Base-by-base conservation (phyloP, 345 rosid species). In the Corchorus capsularis region DNA sequence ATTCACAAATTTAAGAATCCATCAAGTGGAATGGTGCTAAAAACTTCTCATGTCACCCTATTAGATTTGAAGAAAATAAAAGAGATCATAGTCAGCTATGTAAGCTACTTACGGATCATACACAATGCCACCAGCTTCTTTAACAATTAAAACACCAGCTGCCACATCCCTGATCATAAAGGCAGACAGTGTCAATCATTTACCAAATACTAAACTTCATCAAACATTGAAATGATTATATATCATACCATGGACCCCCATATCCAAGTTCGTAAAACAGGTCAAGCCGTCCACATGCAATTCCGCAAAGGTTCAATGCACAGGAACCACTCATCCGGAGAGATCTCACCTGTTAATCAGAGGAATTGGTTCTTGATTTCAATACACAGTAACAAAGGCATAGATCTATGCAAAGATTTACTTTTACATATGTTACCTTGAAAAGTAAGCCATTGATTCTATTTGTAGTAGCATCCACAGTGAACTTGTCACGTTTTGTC, bases 291-390 rank as follows among this genome's bases (percentile, higher is more conserved):
- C 98, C 96, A 74, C 96, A 91, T 0, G 98, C 99, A n/a, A 96
- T 74, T 45, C 96, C 94, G 45, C 99, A 96, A 27, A 93, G 99
- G 87, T 96, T 86, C 79, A 93, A 79, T 50, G 99, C 99, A 68
- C 99, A 96, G 2, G 98, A 96, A 62, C 99, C 99, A 60, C 87
- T 83, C 96, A 95, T 93, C 78, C 99, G 87, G 67, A 96, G 78
- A 11, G 98, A 93, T 82, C 99, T 86, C 76, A 93, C 98, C 99
- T 96, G 90, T 79, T 74, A 50, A 63, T 60, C 69, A 83, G 61
- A 78, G 27, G 61, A 78, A 53, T 11, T 52, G 17, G 46, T 27
- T 46, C 50, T 45, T 15, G 49, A n/a, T 62, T 45, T 41, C 9
- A 73, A 64, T 17, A 64, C 45, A 75, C 59, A 14, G 59, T 54